Conservation (phyloP, 192 early-diverging fungal genomes). For the Chytriomyces hyalinus region DNA sequence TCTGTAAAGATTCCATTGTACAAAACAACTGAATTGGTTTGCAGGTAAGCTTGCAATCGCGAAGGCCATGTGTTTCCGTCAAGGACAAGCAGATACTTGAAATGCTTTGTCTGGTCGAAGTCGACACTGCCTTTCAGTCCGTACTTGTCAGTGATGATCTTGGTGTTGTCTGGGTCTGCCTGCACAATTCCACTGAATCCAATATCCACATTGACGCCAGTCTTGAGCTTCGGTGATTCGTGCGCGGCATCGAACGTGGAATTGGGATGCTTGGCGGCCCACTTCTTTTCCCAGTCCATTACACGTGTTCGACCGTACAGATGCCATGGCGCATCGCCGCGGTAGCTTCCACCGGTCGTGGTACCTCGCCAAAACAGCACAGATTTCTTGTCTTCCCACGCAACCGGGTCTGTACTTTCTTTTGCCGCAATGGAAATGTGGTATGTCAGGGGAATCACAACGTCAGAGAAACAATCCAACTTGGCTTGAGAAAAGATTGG, state of each 20-base stretch:
- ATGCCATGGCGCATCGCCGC: too few species aligned
- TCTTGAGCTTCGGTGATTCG: too few species aligned
- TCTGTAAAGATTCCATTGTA: slow-evolving; percentile 4
- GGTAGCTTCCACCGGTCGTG: slow-evolving; percentile 8
- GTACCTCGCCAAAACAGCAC: slow-evolving; percentile 32
- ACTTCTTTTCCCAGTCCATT: too few species aligned
- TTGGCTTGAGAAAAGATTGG: slow-evolving; percentile 26
- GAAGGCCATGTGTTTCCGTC: slow-evolving; percentile 31
- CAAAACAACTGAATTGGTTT: slow-evolving; percentile 11
- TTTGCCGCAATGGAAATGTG: neutral
- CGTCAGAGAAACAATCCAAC: slow-evolving; percentile 11
- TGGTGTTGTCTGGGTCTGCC: neutral
- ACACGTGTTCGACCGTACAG: too few species aligned
- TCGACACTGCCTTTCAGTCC: slow-evolving; percentile 2
- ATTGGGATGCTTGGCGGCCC: too few species aligned
- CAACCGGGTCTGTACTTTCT: neutral
- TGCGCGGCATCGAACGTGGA: too few species aligned
- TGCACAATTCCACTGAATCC: slow-evolving; percentile 6
- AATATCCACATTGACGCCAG: neutral
- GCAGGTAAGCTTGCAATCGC: slow-evolving; percentile 1
- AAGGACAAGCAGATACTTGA: slow-evolving; percentile 31
- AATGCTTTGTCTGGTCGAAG: slow-evolving; percentile 25
- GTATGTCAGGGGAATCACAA: slow-evolving; percentile 18
- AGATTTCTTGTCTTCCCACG: slow-evolving; percentile 8
- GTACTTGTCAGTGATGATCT: slow-evolving; percentile 14